A percentile compares a stretch with the other conserved stretches of the same genome.
These are phyloP conservation scores for Penicillium verrucosum DNA, from an alignment of 2,329 filamentous ascomycete species.

Conservation along the genomic window DNA sequence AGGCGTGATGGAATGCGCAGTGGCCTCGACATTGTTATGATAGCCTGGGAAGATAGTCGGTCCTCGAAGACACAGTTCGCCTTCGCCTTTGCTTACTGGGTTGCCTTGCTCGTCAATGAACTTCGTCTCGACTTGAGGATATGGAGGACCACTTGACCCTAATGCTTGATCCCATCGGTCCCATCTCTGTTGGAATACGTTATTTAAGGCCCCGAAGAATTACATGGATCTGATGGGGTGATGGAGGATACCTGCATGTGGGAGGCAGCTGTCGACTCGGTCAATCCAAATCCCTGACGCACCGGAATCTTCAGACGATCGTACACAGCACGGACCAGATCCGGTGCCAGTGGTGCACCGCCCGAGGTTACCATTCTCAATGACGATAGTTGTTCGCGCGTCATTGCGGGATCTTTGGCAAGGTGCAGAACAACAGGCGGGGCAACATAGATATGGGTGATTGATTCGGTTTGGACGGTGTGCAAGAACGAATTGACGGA, in stretches of 20 bases:
- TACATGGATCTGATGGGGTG: background rate
- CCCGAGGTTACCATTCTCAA: no score
- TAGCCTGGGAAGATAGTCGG: conserved; percentile 77
- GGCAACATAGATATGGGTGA: conserved; percentile 16
- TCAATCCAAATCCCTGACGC: no score
- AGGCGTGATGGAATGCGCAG: conserved; percentile 61
- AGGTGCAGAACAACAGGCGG: conserved; percentile 18
- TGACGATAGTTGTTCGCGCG: no score
- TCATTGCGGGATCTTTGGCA: no score
- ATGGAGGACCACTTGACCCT: conserved; percentile 13
- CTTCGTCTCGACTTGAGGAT: conserved; percentile 16
- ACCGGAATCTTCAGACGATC: no score
- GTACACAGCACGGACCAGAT: no score
- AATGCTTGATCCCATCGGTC: conserved; percentile 11
- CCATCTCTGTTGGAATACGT: conserved; percentile 10
- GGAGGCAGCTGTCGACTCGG: background rate
- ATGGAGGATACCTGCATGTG: conserved; percentile 11
- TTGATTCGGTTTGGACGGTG: conserved; percentile 8
- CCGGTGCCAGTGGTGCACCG: no score
- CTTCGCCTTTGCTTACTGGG: conserved; percentile 19
- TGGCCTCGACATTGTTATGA: conserved; percentile 65
- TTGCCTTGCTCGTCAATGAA: conserved; percentile 1
- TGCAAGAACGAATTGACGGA: conserved; percentile 12
- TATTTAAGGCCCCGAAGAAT: no score
- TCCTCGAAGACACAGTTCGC: conserved; percentile 65